phyloP scores from a whole-genome alignment of 2,329 filamentous ascomycete species.

The Ceratocystis cacaofunesta region DNA sequence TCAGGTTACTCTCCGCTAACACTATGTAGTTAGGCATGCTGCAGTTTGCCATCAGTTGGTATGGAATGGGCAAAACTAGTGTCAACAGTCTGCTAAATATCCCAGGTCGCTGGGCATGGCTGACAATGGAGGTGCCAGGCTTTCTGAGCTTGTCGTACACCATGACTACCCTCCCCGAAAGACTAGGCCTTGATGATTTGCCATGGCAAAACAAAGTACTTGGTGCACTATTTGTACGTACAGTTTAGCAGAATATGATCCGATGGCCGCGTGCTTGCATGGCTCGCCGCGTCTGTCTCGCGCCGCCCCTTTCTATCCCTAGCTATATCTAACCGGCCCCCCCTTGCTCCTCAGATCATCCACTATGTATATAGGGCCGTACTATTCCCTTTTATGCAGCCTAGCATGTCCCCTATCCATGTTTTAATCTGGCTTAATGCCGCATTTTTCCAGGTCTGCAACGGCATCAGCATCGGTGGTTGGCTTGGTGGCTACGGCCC shows the following conservation, averaged over 20 bases:
- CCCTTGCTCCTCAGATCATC: slow-evolving; percentile 36
- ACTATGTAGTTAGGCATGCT: slow-evolving; percentile 45
- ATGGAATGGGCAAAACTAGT: slow-evolving; percentile 88
- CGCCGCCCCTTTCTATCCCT: neutral
- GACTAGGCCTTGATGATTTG: slow-evolving; percentile 42
- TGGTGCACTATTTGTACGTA: slow-evolving; percentile 47
- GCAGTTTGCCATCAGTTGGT: slow-evolving; percentile 68
- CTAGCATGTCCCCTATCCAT: slow-evolving; percentile 86
- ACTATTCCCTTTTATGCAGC: slow-evolving; percentile 66
- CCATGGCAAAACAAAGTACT: slow-evolving; percentile 69
- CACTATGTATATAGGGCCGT: slow-evolving; percentile 89
- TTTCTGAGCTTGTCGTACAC: slow-evolving; percentile 66
- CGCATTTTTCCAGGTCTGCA: slow-evolving; percentile 61
- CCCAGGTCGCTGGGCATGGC: slow-evolving; percentile 78
- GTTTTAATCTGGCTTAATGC: slow-evolving; percentile 49
- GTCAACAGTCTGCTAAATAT: slow-evolving; percentile 60
- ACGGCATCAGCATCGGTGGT: slow-evolving; percentile 60
- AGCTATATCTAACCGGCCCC: neutral
- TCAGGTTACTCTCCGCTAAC: slow-evolving; percentile 13
- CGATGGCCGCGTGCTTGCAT: no score
- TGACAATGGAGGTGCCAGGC: slow-evolving; percentile 72
- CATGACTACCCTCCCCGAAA: slow-evolving; percentile 50
- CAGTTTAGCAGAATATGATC: neutral
- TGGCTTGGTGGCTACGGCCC: slow-evolving; percentile 75
- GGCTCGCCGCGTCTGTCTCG: neutral